phyloP scores from a whole-genome alignment of 1,139 yeast genomes.

The Hanseniaspora sp. region DNA sequence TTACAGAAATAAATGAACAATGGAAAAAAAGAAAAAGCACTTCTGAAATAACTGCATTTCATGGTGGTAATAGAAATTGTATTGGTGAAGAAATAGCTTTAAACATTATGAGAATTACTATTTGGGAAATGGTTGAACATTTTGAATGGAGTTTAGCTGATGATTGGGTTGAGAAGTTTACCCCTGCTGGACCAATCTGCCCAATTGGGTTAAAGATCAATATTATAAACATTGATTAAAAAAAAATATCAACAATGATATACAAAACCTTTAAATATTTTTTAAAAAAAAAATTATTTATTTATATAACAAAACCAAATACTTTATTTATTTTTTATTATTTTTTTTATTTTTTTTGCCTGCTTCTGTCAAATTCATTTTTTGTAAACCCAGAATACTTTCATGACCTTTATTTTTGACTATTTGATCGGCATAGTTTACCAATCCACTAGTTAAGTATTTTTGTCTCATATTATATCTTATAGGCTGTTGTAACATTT shows the following conservation, averaged over 20 bases:
- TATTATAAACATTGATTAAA: constrained; percentile 15
- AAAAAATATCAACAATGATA: neutral
- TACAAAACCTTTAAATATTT: too few relatives aligned
- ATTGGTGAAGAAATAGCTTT: constrained; percentile 52
- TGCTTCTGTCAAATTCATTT: constrained; percentile 59
- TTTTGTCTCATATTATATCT: constrained; percentile 60
- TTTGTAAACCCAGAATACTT: constrained; percentile 58
- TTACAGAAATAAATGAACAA: constrained; percentile 32
- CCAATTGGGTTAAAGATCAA: constrained; percentile 28
- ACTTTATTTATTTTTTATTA: constrained; percentile 6
- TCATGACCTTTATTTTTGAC: constrained; percentile 61
- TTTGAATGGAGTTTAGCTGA: constrained; percentile 35
- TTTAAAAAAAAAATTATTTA: neutral
- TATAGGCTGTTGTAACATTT: constrained; percentile 47
- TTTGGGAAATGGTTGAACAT: constrained; percentile 32
- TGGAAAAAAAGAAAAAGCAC: constrained; percentile 39
- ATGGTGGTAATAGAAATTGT: constrained; percentile 53
- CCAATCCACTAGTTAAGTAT: constrained; percentile 75
- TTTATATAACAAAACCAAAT: constrained; percentile 7
- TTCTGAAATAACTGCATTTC: constrained; percentile 44
- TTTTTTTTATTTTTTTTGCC: constrained; percentile 36
- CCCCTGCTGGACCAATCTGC: constrained; percentile 39
- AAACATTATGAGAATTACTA: constrained; percentile 35
- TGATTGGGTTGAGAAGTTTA: constrained; percentile 41
- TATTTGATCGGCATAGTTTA: constrained; percentile 75